These are phyloP conservation scores for Elymus sibiricus DNA, from an alignment of 176 grass and related monocot genomes.

Conservation along the genomic window DNA sequence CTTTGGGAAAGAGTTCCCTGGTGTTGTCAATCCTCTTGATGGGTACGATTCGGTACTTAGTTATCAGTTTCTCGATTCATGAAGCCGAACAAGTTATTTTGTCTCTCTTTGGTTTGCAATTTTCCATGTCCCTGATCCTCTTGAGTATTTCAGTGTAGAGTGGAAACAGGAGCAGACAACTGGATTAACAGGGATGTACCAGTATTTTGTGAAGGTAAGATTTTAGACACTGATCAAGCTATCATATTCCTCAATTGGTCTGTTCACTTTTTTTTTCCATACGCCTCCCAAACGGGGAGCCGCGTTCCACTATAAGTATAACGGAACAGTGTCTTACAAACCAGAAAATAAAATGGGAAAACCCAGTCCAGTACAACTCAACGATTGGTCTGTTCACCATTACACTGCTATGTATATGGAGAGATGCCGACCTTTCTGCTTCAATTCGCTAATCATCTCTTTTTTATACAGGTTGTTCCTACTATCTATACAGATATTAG, in stretches of 20 bases:
- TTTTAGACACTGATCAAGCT: background rate
- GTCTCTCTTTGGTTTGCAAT: constrained; percentile 16
- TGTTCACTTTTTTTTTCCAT: background rate
- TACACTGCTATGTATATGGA: background rate
- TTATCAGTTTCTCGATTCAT: background rate
- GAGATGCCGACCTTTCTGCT: background rate
- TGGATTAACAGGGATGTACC: constrained; percentile 87
- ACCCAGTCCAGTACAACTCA: too few relatives aligned
- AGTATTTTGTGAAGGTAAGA: constrained; percentile 96
- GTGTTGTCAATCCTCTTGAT: constrained; percentile 97
- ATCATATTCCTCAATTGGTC: background rate
- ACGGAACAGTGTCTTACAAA: too few relatives aligned
- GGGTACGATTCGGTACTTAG: constrained; percentile 56
- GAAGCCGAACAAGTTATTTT: background rate
- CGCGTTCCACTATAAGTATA: too few relatives aligned
- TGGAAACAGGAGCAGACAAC: constrained; percentile 71
- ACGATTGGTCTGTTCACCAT: background rate
- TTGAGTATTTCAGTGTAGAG: constrained; percentile 59
- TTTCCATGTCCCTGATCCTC: constrained; percentile 27
- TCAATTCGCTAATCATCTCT: background rate
- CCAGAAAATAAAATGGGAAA: too few relatives aligned
- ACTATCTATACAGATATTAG: constrained; percentile 97
- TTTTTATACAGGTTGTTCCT: constrained; percentile 83
- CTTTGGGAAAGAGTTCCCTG: constrained; percentile 94
- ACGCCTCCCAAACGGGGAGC: too few relatives aligned